Percentiles rank a stretch among this genome's conserved stretches.
Evolutionary conservation across 2,329 filamentous ascomycete genomes (phyloP).

Genomic region (Plectosphaerella sp.): DNA sequence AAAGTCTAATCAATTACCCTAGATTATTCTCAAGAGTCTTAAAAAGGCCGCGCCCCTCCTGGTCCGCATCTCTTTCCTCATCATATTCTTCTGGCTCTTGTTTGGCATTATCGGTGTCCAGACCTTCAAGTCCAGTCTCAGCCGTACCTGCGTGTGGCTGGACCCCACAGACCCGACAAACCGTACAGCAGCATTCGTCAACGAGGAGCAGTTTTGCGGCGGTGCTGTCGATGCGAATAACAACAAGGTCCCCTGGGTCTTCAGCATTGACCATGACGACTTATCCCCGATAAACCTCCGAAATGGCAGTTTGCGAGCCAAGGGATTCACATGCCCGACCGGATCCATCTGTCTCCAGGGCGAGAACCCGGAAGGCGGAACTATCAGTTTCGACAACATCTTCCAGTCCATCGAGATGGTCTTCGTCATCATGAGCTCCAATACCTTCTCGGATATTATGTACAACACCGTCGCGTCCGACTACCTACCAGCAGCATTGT

Average conservation of each 20-base stretch:
- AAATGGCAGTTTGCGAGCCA: conserved; percentile 51
- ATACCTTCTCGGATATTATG: conserved; percentile 92
- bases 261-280: conserved; percentile 19
- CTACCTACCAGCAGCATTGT: conserved; percentile 81
- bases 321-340: conserved; percentile 84
- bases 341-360: conserved; percentile 81
- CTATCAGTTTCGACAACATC: conserved; percentile 94
- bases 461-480: conserved; percentile 92
- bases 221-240: conserved; percentile 46
- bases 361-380: conserved; percentile 74
- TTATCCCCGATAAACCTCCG: conserved; percentile 38
- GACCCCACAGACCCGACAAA: conserved; percentile 57
- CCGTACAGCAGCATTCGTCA: conserved; percentile 52
- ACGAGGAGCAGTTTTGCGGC: conserved; percentile 75
- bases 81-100: conserved; percentile 95
- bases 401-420: conserved; percentile 87
- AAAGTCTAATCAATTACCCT: neutral
- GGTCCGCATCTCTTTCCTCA: conserved; percentile 88
- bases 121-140: conserved; percentile 83
- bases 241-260: conserved; percentile 62
- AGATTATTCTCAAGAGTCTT: conserved; percentile 90
- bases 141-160: conserved; percentile 74
- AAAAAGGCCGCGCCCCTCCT: conserved; percentile 93
- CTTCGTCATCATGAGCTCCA: conserved; percentile 97
- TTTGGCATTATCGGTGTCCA: conserved; percentile 97